Evolutionary conservation across 2,329 filamentous ascomycete species (phyloP), one percentile per base, ranked within the genome.

Genomic region (Berkeleyomyces basicola): DNA sequence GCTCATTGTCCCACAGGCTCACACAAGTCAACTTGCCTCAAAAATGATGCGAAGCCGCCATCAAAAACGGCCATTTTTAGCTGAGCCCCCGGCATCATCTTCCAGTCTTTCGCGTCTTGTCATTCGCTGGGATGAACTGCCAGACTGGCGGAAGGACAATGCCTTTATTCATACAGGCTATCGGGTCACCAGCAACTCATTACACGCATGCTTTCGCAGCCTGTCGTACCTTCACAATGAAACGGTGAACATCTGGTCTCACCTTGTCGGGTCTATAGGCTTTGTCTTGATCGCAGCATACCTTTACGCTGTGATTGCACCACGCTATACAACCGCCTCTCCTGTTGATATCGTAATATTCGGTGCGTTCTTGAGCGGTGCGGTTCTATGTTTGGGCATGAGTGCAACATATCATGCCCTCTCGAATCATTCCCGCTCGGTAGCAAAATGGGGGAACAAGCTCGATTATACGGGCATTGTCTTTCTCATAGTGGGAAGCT

Each of bases 401-500:
- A 90, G 86, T 68, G 87, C 90, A 4, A 87, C 86, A 2, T 99
- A 85, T 71, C 93, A 99, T 71, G 81, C 88, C 1, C 81, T 96
- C 58, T 83, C 80, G 31, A 96, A 96, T 67, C 93, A 99, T 72
- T 93, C 88, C 16, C 82, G 83, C 44, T 74, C 74, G 1, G 88
- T 96, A 11, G 84, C 87, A 1, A 85, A 82, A 66, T 88, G 90
- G 77, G 91, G 91, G 9, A 97, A 97, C 72, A 89, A 95, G 72
- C 76, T 97, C 63, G 93, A 99, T 71, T 97, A 99, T 71, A 82
- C 92, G 4, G 93, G 93, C 5, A 99, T 99, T 68, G 88, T 97
- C 39, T 82, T 85, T 58, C 76, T 99, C 67, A 97, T 97, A 64
- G 88, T 92, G 67, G 93, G 93, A 5, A 92, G 87, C 71, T 96